A percentile compares a stretch with the other conserved stretches of the same genome.
phyloP scores from a whole-genome alignment of 1,139 yeast genomes.

The Pichia terricola region DNA sequence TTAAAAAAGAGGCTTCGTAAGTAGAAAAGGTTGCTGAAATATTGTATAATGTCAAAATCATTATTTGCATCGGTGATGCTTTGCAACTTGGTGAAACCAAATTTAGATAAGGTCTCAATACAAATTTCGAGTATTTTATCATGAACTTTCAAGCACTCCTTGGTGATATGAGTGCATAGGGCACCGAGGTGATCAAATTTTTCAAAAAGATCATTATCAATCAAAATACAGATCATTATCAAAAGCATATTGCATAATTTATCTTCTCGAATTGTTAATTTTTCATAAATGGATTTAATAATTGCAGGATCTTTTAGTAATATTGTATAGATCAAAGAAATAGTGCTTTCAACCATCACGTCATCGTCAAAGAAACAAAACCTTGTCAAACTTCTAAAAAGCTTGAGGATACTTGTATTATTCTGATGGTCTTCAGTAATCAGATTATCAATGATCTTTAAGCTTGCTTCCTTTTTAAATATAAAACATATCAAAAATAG shows the following conservation, averaged over 20 bases:
- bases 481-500: conserved; percentile 4
- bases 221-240: conserved; percentile 8
- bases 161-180: conserved; percentile 1
- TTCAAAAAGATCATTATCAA: conserved; percentile 4
- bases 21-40: conserved; percentile 6
- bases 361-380: conserved; percentile 3
- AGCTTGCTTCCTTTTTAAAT: neutral
- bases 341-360: conserved; percentile 3
- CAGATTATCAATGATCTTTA: neutral
- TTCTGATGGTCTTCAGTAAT: neutral
- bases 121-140: conserved; percentile 6
- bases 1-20: conserved; percentile 5
- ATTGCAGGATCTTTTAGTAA: conserved; percentile 1
- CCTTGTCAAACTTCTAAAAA: conserved; percentile 2
- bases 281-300: neutral
- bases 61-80: neutral
- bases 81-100: neutral
- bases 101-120: conserved; percentile 1
- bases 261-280: neutral
- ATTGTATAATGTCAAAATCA: conserved; percentile 3
- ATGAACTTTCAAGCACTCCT: conserved; percentile 1
- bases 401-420: neutral
- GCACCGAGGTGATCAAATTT: neutral
- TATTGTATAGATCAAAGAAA: conserved; percentile 2
- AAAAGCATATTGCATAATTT: conserved; percentile 6